Base-by-base conservation (phyloP, 1,284 basidiomycete genomes). In the Cryptococcus sp. region DNA sequence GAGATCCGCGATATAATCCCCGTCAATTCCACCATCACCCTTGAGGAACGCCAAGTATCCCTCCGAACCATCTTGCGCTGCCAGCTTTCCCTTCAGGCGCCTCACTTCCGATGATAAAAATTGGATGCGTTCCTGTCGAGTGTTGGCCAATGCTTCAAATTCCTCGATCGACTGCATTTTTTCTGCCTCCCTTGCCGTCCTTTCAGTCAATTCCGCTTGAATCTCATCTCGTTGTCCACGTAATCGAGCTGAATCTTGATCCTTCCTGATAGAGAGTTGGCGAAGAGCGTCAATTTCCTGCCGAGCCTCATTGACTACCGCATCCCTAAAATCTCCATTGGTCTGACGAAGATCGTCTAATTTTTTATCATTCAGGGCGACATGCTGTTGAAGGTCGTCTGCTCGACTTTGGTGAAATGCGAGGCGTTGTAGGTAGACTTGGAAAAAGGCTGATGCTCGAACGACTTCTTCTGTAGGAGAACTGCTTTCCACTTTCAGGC, bases 221-320 rank as follows among this genome's bases (percentile, higher is more conserved):
- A 82, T 77, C 55, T 90, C 87, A 64, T 96, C 91, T 36, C 91
- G 83, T 59, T 86, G 81, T 45, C 87, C 86, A 23, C 92, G 83
- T 31, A 96, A 78, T 43, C 92, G 83, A 16, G 80, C 77, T 53
- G 85, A 81, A 59, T 96, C 91, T 1, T 77, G 73, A 63, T 93
- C 88, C 48, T 85, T 83, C 66, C 85, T 86, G 13, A 45, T 45
- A 4, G 69, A 57, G 7, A 19, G 7, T 14, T 43, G 19, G 7
- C 21, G 16, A 9, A 74, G 52, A 1, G 60, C 48, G 10, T 76
- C 73, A 5, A 61, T 56, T 45, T 74, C 69, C 7, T 59, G 53
- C 10, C 61, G 61, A 1, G 65, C 60, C 45, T 73, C 70, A 4
- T 57, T 56, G 3, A 68, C 45, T 7, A 70, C 61, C 1, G 60